Percentiles rank a stretch among this genome's conserved stretches.
These are phyloP conservation scores for Sarcomyxa edulis DNA, from an alignment of 768 basidiomycete genomes.

Conservation along the genomic window DNA sequence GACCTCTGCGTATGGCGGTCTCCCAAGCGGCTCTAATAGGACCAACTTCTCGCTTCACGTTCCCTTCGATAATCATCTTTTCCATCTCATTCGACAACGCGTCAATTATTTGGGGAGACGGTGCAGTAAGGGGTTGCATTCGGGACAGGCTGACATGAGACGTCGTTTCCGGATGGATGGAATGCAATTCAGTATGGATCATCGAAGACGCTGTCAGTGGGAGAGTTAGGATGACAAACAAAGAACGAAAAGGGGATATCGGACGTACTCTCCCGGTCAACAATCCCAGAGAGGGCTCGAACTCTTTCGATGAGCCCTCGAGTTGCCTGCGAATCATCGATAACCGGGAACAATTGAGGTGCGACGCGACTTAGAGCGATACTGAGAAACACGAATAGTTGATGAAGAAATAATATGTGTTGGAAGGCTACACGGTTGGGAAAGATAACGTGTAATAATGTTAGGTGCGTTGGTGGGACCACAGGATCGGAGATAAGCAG, in stretches of 20 bases:
- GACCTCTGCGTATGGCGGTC: constrained; percentile 23
- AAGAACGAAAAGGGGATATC: neutral
- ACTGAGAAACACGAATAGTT: constrained; percentile 69
- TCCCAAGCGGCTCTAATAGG: constrained; percentile 56
- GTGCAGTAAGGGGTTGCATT: constrained; percentile 27
- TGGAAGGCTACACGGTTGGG: constrained; percentile 69
- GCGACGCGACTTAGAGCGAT: constrained; percentile 68
- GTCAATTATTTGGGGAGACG: constrained; percentile 31
- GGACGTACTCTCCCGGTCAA: constrained; percentile 51
- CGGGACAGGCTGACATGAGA: constrained; percentile 27
- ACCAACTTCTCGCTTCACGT: constrained; percentile 48
- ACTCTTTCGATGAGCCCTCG: constrained; percentile 44
- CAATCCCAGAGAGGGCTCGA: constrained; percentile 30
- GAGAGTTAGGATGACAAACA: constrained; percentile 2
- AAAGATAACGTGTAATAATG: constrained; percentile 39
- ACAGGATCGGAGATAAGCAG: constrained; percentile 11
- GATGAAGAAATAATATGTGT: constrained; percentile 72
- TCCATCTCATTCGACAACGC: constrained; percentile 54
- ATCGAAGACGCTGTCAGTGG: constrained; percentile 38
- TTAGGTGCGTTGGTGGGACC: constrained; percentile 14
- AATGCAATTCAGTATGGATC: constrained; percentile 48
- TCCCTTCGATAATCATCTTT: constrained; percentile 58
- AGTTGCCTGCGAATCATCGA: constrained; percentile 33
- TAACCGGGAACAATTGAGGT: constrained; percentile 57
- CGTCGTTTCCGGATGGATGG: constrained; percentile 35